Conservation (phyloP, 1,284 basidiomycete species). For the Xerocomus minutiporus region DNA sequence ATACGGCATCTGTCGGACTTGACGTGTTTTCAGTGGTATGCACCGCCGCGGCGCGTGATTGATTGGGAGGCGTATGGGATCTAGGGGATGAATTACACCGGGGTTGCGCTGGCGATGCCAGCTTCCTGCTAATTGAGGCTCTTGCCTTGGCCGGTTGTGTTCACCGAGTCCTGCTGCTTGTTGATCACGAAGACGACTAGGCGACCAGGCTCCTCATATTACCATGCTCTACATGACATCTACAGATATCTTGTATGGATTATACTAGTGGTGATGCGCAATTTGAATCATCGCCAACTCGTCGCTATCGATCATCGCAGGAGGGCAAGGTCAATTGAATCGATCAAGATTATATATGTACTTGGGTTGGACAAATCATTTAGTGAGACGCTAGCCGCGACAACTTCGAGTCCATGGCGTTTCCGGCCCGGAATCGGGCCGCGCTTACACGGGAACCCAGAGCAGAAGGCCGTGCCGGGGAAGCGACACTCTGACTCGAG, state of each 20-base stretch:
- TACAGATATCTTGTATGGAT: neutral
- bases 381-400: too few species aligned
- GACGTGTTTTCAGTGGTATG: conserved; percentile 27
- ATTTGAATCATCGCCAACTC: neutral
- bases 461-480: neutral
- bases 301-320: too few species aligned
- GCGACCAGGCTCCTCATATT: too few species aligned
- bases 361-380: too few species aligned
- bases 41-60: conserved; percentile 7
- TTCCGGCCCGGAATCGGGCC: too few species aligned
- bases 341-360: too few species aligned
- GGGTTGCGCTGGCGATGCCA: neutral
- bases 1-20: conserved; percentile 75
- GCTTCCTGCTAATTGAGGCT: too few species aligned
- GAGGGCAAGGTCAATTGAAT: too few species aligned
- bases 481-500: too few species aligned
- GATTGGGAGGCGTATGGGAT: conserved; percentile 24
- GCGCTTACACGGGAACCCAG: conserved; percentile 16
- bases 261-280: neutral
- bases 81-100: neutral
- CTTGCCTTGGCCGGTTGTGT: too few species aligned
- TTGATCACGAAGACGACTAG: neutral
- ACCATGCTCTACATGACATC: neutral
- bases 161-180: neutral
- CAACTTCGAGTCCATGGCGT: too few species aligned